Base-by-base conservation (phyloP, 768 basidiomycete species). In the Crassisporium funariophilum region DNA sequence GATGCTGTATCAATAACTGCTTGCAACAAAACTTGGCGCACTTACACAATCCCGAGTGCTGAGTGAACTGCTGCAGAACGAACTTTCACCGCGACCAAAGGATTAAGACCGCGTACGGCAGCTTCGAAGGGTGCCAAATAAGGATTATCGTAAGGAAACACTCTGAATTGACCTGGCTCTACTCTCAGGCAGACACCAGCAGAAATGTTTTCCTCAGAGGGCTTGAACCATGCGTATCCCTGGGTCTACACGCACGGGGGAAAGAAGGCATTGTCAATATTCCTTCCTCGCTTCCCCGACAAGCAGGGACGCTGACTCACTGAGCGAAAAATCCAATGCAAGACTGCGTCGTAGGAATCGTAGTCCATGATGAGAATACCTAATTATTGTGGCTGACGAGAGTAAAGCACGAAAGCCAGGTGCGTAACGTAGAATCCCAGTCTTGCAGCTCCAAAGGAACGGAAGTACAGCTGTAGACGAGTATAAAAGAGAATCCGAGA, bases 61-160 rank as follows among this genome's bases (percentile, higher is more conserved):
- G 89, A 87, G 65, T 93, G 86, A 16, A 90, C 83, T 7, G 86
- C 85, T 21, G 88, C 88, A 54, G 81, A 86, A 43, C 88, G 78
- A 24, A 88, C 70, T 65, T 92, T 91, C 58, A 91, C 85, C 0
- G 88, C 88, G 42, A 93, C 88, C 16, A 90, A 83, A 4, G 92
- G 90, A 54, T 94, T 94, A 49, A 95, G 72, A 24, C 65, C 60
- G 16, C 81, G 75, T 24, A 93, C 76, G 4, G 91, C 90, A 3
- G 82, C 84, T 67, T 92, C 91, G 55, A 94, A 94, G 7, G 89
- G 87, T 6, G 77, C 82, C 25, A 94, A 76, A 58, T 76, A 84
- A n/a, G 74, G 76, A 61, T 91, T 91, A 63, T 92, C 87, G 55
- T 91, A 91, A 5, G 91, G 91, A 60, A 91, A 94, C 27, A 88